Evolutionary conservation across 805 yeast species (phyloP).

Genomic region (Candida germanica): DNA sequence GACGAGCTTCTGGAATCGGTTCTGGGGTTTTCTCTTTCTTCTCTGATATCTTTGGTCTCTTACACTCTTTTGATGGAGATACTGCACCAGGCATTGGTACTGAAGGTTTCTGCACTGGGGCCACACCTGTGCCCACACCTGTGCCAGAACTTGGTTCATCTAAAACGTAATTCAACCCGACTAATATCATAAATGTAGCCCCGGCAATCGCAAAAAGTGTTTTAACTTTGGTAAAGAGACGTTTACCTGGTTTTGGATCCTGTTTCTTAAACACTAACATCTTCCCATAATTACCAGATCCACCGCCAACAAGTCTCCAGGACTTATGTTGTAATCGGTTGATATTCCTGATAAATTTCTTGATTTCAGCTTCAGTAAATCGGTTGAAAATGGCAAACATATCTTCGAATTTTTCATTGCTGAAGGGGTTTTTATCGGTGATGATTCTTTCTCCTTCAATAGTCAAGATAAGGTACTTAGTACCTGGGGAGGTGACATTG

Average conservation of each 20-base stretch:
- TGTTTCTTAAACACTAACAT: conserved; percentile 14
- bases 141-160: conserved; percentile 4
- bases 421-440: conserved; percentile 39
- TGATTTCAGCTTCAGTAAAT: conserved; percentile 34
- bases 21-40: too few species aligned
- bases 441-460: conserved; percentile 32
- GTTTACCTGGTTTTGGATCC: background rate
- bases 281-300: conserved; percentile 15
- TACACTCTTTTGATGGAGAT: too few species aligned
- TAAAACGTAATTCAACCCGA: conserved; percentile 21
- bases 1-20: too few species aligned
- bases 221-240: conserved; percentile 13
- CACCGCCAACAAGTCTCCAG: conserved; percentile 59
- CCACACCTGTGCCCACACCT: background rate
- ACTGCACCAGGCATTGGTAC: too few species aligned
- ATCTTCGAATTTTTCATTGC: conserved; percentile 34
- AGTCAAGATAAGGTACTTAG: conserved; percentile 33
- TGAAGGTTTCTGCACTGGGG: background rate
- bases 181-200: conserved; percentile 18
- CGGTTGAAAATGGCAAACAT: conserved; percentile 38
- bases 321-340: conserved; percentile 41
- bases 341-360: conserved; percentile 30
- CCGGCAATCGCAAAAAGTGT: conserved; percentile 26
- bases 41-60: background rate
- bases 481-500: conserved; percentile 28